Conservation (phyloP, 2,329 filamentous ascomycete genomes). For the Emericellopsis cladophorae region DNA sequence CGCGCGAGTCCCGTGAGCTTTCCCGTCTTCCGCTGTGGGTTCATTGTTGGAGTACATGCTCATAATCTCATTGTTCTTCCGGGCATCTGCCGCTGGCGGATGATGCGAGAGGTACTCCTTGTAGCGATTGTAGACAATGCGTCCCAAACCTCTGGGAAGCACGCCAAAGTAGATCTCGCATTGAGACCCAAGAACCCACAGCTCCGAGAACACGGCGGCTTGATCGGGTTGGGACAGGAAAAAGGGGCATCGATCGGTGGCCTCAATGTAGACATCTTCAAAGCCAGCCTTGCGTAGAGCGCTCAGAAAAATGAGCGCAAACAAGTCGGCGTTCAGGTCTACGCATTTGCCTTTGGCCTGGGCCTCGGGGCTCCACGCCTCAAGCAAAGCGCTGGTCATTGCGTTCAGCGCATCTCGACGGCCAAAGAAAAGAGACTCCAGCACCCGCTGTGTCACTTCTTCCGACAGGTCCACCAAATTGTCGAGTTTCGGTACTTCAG, state of each 20-base stretch:
- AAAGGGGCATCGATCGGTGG: slow-evolving; percentile 47
- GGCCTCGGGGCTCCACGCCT: slow-evolving; percentile 13
- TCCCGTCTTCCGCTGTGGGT: not conserved
- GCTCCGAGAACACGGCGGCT: slow-evolving; percentile 49
- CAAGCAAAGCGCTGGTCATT: slow-evolving; percentile 21
- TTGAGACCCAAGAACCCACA: slow-evolving; percentile 49
- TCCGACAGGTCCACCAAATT: slow-evolving; percentile 11
- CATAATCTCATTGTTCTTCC: slow-evolving; percentile 16
- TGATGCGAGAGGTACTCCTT: slow-evolving; percentile 11
- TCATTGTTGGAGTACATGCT: slow-evolving; percentile 19
- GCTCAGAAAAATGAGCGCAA: slow-evolving; percentile 44
- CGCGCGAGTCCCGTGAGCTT: not conserved
- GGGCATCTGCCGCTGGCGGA: slow-evolving; percentile 10
- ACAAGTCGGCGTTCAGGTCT: slow-evolving; percentile 37
- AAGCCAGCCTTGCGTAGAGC: slow-evolving; percentile 41
- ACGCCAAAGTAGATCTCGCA: slow-evolving; percentile 52
- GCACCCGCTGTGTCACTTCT: slow-evolving; percentile 11
- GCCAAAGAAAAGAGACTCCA: slow-evolving; percentile 15
- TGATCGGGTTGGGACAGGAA: slow-evolving; percentile 50
- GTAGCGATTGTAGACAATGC: slow-evolving; percentile 21
- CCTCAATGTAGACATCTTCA: slow-evolving; percentile 50
- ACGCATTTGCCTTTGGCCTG: slow-evolving; percentile 13
- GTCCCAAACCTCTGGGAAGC: slow-evolving; percentile 31
- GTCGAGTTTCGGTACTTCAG: slow-evolving; percentile 7
- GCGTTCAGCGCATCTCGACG: slow-evolving; percentile 17